A percentile compares a stretch with the other conserved stretches of the same genome.
phyloP scores from a whole-genome alignment of 2,329 filamentous ascomycete genomes.

The Pestalotiopsis sp. region DNA sequence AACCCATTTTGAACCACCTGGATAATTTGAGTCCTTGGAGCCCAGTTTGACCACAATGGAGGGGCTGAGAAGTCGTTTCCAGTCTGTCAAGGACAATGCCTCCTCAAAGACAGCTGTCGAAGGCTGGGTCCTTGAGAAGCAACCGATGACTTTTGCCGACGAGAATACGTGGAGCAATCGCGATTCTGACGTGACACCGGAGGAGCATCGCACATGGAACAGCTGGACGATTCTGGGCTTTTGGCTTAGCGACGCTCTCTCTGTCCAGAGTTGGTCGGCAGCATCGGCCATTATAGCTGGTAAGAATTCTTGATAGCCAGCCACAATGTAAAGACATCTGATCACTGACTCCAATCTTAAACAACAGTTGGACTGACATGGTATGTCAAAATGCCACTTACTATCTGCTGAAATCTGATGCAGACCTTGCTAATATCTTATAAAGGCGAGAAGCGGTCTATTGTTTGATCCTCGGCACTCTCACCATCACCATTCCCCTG shows the following conservation, averaged over 20 bases:
- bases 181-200: conserved; percentile 36
- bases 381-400: not conserved
- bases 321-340: not conserved
- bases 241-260: conserved; percentile 37
- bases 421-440: conserved; percentile 11
- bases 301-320: conserved; percentile 15
- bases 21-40: not conserved
- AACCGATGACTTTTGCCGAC: conserved; percentile 45
- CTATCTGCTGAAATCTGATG: not conserved
- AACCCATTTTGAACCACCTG: too few species aligned
- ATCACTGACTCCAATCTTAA: not conserved
- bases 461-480: conserved; percentile 56
- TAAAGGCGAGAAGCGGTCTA: conserved; percentile 35
- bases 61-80: not conserved
- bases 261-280: conserved; percentile 34
- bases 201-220: conserved; percentile 37
- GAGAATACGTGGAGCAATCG: conserved; percentile 41
- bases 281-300: conserved; percentile 34
- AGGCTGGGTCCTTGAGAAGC: conserved; percentile 49
- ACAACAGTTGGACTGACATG: not conserved
- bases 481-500: conserved; percentile 56
- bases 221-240: conserved; percentile 35
- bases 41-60: not conserved
- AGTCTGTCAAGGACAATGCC: not conserved
- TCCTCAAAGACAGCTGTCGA: conserved; percentile 32